Conservation (phyloP, 495 filamentous ascomycete species). For the Hapsidospora chrysogenum region DNA sequence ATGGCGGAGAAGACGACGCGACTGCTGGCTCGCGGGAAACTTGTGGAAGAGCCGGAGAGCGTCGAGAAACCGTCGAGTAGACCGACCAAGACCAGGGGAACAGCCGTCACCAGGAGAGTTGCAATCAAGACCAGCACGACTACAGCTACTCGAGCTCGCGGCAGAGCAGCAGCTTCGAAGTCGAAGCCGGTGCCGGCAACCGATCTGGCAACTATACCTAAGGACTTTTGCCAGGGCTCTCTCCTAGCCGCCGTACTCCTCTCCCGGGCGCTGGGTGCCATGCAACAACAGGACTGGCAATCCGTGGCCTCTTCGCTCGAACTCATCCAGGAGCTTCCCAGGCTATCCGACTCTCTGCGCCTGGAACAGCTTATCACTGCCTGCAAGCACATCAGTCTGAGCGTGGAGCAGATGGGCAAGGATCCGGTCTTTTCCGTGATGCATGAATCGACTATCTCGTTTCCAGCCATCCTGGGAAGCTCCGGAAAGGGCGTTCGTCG, state of each 20-base stretch:
- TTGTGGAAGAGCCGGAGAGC: not conserved
- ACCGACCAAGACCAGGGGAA: slow-evolving; percentile 4
- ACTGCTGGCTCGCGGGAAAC: not conserved
- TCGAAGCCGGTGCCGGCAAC: not conserved
- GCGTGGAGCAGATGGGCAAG: slow-evolving; percentile 47
- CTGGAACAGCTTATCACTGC: slow-evolving; percentile 40
- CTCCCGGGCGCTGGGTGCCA: not conserved
- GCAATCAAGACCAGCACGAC: too few relatives aligned
- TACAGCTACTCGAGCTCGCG: too few relatives aligned
- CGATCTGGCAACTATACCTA: not conserved
- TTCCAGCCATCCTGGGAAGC: slow-evolving; percentile 41
- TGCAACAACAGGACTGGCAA: slow-evolving; percentile 28
- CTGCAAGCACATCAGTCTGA: slow-evolving; percentile 38
- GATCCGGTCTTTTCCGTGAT: slow-evolving; percentile 81
- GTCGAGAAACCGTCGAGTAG: too few relatives aligned
- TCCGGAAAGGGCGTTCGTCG: slow-evolving; percentile 6
- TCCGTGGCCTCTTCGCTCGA: slow-evolving; percentile 33
- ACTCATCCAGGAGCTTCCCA: slow-evolving; percentile 24
- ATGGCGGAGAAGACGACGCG: slow-evolving; percentile 6
- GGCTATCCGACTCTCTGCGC: slow-evolving; percentile 20
- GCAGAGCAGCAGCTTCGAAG: too few relatives aligned
- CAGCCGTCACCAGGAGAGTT: not conserved
- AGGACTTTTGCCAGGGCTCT: not conserved
- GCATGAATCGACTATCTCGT: slow-evolving; percentile 77
- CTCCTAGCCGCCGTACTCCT: slow-evolving; percentile 1